Percentiles rank a stretch among this genome's conserved stretches.
Evolutionary conservation across 2,329 filamentous ascomycete genomes (phyloP).

Genomic region (Aspergillus puulaauensis): DNA sequence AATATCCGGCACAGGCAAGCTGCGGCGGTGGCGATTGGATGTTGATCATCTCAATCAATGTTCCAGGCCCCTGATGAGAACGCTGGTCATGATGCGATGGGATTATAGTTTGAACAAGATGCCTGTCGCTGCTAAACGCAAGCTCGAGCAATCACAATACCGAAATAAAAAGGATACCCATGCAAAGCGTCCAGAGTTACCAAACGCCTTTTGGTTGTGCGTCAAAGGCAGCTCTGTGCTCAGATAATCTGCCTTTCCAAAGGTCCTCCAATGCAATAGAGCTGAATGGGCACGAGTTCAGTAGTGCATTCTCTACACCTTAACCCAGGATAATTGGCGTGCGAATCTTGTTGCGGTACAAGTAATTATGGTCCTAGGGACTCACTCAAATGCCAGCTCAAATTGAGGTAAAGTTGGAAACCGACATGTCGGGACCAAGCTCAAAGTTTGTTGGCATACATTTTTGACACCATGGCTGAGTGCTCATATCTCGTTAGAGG

Average conservation of each 20-base stretch:
- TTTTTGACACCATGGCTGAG: background rate
- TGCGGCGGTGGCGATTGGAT: background rate
- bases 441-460: background rate
- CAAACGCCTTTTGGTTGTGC: background rate
- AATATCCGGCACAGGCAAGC: background rate
- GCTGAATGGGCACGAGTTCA: background rate
- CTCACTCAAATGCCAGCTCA: background rate
- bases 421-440: background rate
- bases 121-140: background rate
- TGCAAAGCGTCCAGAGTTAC: background rate
- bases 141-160: background rate
- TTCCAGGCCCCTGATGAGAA: background rate
- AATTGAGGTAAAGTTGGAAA: background rate
- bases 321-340: background rate
- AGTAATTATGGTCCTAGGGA: background rate
- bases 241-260: background rate
- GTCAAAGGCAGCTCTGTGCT: background rate
- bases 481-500: background rate
- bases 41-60: background rate
- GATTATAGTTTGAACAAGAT: background rate
- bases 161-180: background rate
- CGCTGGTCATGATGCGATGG: background rate
- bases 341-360: background rate
- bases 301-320: background rate
- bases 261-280: constrained; percentile 4